These are phyloP conservation scores for Zizania latifolia DNA, from an alignment of 176 grass and related monocot genomes.

Conservation along the genomic window DNA sequence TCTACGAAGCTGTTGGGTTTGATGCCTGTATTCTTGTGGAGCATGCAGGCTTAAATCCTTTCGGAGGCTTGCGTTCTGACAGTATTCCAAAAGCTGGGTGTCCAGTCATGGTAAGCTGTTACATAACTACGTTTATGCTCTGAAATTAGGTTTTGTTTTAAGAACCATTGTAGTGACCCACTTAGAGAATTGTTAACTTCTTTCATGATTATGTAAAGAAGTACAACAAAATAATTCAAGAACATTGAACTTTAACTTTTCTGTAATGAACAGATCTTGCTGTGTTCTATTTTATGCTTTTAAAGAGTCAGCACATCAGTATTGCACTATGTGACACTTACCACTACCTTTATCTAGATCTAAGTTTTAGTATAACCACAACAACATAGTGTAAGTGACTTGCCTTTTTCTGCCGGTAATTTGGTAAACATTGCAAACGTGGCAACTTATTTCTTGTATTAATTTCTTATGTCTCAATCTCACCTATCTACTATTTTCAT, in stretches of 20 bases:
- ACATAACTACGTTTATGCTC: constrained; percentile 17
- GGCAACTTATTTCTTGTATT: not conserved
- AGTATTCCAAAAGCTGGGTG: constrained; percentile 96
- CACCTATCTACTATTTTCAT: not conserved
- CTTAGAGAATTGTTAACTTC: constrained; percentile 8
- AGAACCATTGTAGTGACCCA: not conserved
- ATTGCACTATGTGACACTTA: not conserved
- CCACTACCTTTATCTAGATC: not conserved
- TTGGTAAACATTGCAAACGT: not conserved
- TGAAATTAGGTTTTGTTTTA: constrained; percentile 6
- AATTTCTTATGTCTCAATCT: not conserved
- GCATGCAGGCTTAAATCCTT: constrained; percentile 95
- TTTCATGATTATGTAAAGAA: constrained; percentile 3
- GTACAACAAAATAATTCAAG: not conserved
- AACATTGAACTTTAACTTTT: not conserved
- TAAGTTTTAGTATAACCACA: not conserved
- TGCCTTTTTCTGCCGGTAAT: not conserved
- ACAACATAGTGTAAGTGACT: not conserved
- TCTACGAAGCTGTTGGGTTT: constrained; percentile 94
- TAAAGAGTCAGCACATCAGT: not conserved
- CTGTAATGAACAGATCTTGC: not conserved
- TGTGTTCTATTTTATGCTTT: not conserved
- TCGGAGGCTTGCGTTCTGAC: constrained; percentile 85
- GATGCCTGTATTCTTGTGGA: constrained; percentile 98
- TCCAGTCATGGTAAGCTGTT: constrained; percentile 70